Base-by-base conservation (phyloP, 352 stramenopile species). In the Phytophthora agathidicida region DNA sequence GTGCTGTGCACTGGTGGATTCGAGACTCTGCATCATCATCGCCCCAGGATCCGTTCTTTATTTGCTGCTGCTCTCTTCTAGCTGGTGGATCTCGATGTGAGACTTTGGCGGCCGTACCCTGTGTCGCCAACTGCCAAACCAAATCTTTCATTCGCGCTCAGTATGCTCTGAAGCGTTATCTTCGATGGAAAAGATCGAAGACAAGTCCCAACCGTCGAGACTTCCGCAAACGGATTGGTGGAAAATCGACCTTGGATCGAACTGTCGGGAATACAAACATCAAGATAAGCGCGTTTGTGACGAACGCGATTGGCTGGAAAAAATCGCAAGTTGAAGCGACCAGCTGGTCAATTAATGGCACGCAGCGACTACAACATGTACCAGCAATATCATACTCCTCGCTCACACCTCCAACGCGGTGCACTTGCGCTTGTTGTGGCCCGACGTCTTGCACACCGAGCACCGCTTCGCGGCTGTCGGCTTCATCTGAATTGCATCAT, bases 181-280 rank as follows among this genome's bases (percentile, higher is more conserved):
- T 71, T 70, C 53, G 71, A 68, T 36, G 36, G 55, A 78, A 81
- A 78, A 76, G 61, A 75, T 78, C 66, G 66, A 80, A 79, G 41
- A 57, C 54, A 63, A 23, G 55, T 45, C 28, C 59, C 38, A 67
- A 71, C 51, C 61, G 66, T 69, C 47, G 28, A 53, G 31, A 53
- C 31, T 2, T 35, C 27, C 42, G 58, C 8, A 2, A n/a, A 22
- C 2, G 1, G 32, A 71, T 71, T 66, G 61, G 61, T 22, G 22
- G n/a, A 71, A 65, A 70, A 13, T 32, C 23, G 4, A 8, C 10
- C 38, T 23, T 13, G 13, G 5, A 16, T 20, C 24, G 23, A 65
- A 58, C 45, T 37, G 59, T 32, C 43, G 31, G 23, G 19, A 41
- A 60, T 68, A 68, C 49, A 66, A 60, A 70, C 16, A 14, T 2